Evolutionary conservation across 1,284 basidiomycete genomes (phyloP), one percentile per base, ranked within the genome.

Genomic region (Austroboletus novae-zelandiae): DNA sequence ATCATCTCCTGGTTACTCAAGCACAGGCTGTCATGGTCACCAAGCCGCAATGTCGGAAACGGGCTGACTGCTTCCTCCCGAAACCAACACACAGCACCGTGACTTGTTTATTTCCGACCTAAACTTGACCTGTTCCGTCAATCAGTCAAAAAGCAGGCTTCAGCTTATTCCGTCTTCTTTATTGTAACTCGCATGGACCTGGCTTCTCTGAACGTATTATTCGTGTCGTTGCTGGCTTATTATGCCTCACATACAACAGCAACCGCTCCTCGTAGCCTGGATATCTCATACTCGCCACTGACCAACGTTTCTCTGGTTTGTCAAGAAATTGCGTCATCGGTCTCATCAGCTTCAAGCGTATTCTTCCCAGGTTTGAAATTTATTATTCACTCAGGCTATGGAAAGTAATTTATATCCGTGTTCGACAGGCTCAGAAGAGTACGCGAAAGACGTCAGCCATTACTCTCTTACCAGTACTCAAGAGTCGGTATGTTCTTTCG

Each of bases 301-400:
- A 7, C 32, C 31, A 36, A 60, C 40, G 44, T 52, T 34, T 43
- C 57, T 45, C 44, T 40, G 6, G 61, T 62, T 35, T 61, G 62
- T 32, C 39, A 43, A 29, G 52, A 64, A 35, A 63, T 64, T 41
- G 60, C 64, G 31, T 51, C 54, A 30, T 50, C 60, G 4, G 58
- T 65, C 39, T 68, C 61, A 14, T 48, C 52, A 0, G 61, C 60
- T 20, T 72, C 73, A 20, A 54, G 54, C 13, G 62, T 75, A 14
- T 71, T 61, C 54, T 73, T 59, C 47, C 61, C 65, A 5, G 61
- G 71, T 73, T 46, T 37, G 61, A 55, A 5, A 18, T 32, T 35
- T 43, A 31, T 18, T 15, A 20, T 18, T 35, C 27, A 45, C 17
- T 18, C 20, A 23, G 5, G 20, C 20, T 23, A 10, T 37, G 32